phyloP scores from a whole-genome alignment of 441 rosid genomes.

The Mallotus japonicus region DNA sequence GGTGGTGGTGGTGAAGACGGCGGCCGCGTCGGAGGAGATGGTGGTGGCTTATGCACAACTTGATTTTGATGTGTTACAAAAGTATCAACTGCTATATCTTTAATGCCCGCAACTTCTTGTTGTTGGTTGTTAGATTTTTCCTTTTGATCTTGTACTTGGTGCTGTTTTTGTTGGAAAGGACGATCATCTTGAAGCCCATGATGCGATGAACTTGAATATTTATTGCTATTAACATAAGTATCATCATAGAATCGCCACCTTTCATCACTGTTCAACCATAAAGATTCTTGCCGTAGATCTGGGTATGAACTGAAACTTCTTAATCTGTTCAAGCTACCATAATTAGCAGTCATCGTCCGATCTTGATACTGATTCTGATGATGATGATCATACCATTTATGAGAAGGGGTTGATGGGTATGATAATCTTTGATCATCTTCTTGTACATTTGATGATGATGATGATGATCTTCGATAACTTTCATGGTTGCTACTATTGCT shows the following conservation, averaged over 20 bases:
- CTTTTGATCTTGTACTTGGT: slow-evolving; percentile 9
- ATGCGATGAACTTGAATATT: slow-evolving; percentile 25
- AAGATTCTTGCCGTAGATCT: slow-evolving; percentile 62
- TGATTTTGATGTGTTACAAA: slow-evolving; percentile 14
- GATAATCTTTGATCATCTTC: slow-evolving; percentile 31
- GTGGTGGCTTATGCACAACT: slow-evolving; percentile 13
- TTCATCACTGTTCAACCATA: slow-evolving; percentile 36
- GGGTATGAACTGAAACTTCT: slow-evolving; percentile 74
- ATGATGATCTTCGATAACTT: slow-evolving; percentile 21
- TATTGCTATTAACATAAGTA: slow-evolving; percentile 41
- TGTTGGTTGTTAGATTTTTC: not conserved
- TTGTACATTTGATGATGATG: slow-evolving; percentile 27
- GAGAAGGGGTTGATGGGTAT: slow-evolving; percentile 34
- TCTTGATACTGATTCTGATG: slow-evolving; percentile 26
- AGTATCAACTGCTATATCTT: slow-evolving; percentile 30
- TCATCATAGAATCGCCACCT: slow-evolving; percentile 75
- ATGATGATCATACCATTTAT: slow-evolving; percentile 37
- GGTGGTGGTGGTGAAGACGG: slow-evolving; percentile 20
- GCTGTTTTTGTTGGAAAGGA: slow-evolving; percentile 13
- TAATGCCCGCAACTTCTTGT: not conserved
- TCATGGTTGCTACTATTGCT: slow-evolving; percentile 7
- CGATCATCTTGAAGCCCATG: slow-evolving; percentile 25
- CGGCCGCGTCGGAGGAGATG: slow-evolving; percentile 14
- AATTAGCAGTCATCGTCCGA: slow-evolving; percentile 27
- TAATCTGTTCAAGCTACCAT: slow-evolving; percentile 38